Evolutionary conservation across 208 protist species (phyloP).

Genomic region (Crithidia bombi): DNA sequence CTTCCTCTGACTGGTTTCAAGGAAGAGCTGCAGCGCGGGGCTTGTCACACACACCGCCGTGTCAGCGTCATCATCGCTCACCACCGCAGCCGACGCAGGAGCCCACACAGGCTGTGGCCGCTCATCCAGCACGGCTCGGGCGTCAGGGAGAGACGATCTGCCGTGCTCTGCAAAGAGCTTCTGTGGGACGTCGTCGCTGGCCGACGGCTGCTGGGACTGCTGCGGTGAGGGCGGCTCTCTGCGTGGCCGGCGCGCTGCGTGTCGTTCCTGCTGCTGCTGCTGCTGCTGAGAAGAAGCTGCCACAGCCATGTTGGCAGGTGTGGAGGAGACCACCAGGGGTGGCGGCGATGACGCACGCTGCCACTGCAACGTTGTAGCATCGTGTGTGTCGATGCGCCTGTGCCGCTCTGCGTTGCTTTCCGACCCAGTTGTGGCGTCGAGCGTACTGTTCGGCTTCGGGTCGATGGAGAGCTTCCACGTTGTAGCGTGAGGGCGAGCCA

Average conservation of each 20-base stretch:
- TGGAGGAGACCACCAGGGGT: background rate
- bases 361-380: conserved; percentile 8
- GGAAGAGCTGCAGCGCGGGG: conserved; percentile 65
- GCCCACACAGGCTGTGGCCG: background rate
- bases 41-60: conserved; percentile 45
- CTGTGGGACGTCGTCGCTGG: background rate
- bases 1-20: conserved; percentile 69
- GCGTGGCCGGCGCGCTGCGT: background rate
- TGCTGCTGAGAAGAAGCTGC: background rate
- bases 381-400: background rate
- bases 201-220: background rate
- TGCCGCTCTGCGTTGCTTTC: background rate
- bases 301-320: too few species aligned
- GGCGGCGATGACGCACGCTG: background rate
- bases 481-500: background rate
- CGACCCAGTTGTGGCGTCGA: background rate
- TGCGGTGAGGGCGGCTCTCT: conserved; percentile 2
- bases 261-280: background rate
- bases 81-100: background rate
- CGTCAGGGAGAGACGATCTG: background rate
- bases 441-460: background rate
- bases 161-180: background rate
- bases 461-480: conserved; percentile 12
- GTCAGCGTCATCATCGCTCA: conserved; percentile 5
- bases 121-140: background rate